phyloP scores from a whole-genome alignment of 2,329 filamentous ascomycete species.

The Leptodontidium sp. region DNA sequence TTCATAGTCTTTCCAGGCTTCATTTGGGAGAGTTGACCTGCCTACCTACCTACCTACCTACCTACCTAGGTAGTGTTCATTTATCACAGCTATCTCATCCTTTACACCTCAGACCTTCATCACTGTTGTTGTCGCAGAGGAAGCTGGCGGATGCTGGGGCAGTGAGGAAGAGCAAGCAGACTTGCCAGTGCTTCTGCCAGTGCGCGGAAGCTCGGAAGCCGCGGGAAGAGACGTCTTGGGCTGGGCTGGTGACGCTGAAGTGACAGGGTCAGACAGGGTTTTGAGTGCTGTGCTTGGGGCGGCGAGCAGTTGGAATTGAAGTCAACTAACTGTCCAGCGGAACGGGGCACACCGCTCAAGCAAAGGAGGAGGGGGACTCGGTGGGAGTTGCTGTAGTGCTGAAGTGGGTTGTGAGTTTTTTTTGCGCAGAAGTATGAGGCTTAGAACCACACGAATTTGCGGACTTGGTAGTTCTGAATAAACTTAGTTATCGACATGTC shows the following conservation, averaged over 20 bases:
- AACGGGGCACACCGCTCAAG: neutral
- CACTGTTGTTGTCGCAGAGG: neutral
- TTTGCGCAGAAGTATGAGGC: neutral
- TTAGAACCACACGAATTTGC: too few relatives aligned
- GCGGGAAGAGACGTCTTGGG: neutral
- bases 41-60: too few relatives aligned
- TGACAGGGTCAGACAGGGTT: constrained; percentile 7
- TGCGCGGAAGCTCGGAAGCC: neutral
- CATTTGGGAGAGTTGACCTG: too few relatives aligned
- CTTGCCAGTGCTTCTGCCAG: neutral
- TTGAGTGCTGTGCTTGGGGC: constrained; percentile 1
- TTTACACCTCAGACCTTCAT: neutral
- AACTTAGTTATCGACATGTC: too few relatives aligned
- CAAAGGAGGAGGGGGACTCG: neutral
- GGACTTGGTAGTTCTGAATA: too few relatives aligned
- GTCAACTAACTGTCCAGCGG: neutral
- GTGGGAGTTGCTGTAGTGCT: neutral
- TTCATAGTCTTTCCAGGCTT: neutral
- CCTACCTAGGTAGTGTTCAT: too few relatives aligned
- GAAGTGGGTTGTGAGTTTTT: neutral
- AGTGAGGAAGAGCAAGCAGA: neutral
- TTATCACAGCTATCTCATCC: neutral
- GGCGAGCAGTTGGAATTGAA: neutral
- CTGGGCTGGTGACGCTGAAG: constrained; percentile 2
- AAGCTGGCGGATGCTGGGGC: neutral